phyloP scores from a whole-genome alignment of 176 grass and related monocot genomes.

The Musa beccarii region DNA sequence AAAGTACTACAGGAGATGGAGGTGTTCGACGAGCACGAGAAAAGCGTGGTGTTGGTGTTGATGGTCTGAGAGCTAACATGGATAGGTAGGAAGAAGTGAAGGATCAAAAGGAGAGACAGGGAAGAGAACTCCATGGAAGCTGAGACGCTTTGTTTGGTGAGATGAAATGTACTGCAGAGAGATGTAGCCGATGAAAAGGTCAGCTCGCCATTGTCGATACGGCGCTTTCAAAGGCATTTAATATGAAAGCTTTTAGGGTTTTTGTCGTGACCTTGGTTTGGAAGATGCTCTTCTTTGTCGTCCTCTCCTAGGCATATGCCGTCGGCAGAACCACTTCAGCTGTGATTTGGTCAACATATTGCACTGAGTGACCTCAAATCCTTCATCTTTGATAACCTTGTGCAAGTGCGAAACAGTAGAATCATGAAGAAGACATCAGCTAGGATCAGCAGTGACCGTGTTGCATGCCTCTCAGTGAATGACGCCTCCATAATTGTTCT shows the following conservation, averaged over 20 bases:
- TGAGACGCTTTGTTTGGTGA: not conserved
- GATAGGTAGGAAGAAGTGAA: not conserved
- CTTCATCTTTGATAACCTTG: too few species aligned
- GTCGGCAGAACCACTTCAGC: too few species aligned
- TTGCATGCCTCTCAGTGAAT: not conserved
- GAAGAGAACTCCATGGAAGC: not conserved
- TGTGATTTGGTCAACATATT: too few species aligned
- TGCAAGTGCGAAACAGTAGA: too few species aligned
- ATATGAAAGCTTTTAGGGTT: not conserved
- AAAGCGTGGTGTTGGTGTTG: conserved; percentile 15
- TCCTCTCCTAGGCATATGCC: not conserved
- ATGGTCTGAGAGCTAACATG: not conserved
- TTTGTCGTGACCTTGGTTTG: not conserved
- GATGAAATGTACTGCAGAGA: not conserved
- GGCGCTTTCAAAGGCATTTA: not conserved
- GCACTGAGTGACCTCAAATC: too few species aligned
- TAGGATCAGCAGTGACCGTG: too few species aligned
- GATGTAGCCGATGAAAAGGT: not conserved
- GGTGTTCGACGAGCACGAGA: conserved; percentile 7
- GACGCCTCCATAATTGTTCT: not conserved
- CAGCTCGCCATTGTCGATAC: not conserved
- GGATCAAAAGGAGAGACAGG: not conserved
- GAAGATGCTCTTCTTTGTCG: not conserved
- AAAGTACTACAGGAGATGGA: conserved; percentile 28
- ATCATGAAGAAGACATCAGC: too few species aligned